Conservation (phyloP, 352 stramenopile species). For the Phytophthora fragariaefolia region DNA sequence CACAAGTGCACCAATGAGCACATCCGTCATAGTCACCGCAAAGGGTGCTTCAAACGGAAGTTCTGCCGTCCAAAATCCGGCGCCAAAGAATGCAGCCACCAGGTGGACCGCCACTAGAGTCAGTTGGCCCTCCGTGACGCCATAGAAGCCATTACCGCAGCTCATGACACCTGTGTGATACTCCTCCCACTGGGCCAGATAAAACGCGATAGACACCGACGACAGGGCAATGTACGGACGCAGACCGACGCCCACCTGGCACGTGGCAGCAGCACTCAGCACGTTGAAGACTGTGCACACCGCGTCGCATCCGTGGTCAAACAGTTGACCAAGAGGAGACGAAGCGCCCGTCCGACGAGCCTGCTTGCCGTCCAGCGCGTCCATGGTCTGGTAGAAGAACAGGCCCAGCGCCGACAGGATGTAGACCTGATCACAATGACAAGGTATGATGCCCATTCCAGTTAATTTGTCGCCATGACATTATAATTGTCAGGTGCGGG, state of each 20-base stretch:
- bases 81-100: slow-evolving; percentile 58
- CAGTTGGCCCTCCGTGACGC: slow-evolving; percentile 87
- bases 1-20: slow-evolving; percentile 65
- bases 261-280: slow-evolving; percentile 72
- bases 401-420: slow-evolving; percentile 74
- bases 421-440: slow-evolving; percentile 53
- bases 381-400: slow-evolving; percentile 97
- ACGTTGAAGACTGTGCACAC: slow-evolving; percentile 86
- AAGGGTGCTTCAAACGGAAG: slow-evolving; percentile 36
- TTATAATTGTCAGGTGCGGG: no score
- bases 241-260: slow-evolving; percentile 56
- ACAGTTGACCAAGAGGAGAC: slow-evolving; percentile 97
- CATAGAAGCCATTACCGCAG: slow-evolving; percentile 86
- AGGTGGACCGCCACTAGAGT: slow-evolving; percentile 77
- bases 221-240: slow-evolving; percentile 66
- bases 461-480: no score
- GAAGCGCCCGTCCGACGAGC: slow-evolving; percentile 93
- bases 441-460: no score
- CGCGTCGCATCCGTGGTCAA: slow-evolving; percentile 97
- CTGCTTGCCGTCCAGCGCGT: slow-evolving; percentile 99
- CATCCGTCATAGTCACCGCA: slow-evolving; percentile 51
- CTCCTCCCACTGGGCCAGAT: slow-evolving; percentile 89
- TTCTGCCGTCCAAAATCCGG: slow-evolving; percentile 58
- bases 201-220: slow-evolving; percentile 84
- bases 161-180: slow-evolving; percentile 92